Evolutionary conservation across 805 yeast genomes (phyloP), one percentile per base, ranked within the genome.

Genomic region (Wickerhamomyces strasburgensis): DNA sequence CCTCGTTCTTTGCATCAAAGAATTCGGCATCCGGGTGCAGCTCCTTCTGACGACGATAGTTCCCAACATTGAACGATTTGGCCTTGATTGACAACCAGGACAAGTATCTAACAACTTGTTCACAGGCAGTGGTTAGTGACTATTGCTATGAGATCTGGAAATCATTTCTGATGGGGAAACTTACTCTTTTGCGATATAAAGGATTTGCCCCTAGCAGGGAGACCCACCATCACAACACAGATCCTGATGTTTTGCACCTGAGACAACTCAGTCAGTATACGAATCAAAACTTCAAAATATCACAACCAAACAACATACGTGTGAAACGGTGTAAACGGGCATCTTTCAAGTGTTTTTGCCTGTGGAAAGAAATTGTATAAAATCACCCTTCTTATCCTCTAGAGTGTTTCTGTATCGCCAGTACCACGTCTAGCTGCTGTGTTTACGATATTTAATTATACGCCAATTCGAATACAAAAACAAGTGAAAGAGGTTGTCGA

Each of bases 171-270:
- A 8, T 4, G 17, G 13, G 16, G 16, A 18, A 14, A 42, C 61
- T 21, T 42, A 62, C 66, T 83, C 58, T 90, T 93, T 57, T 88
- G 95, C 3, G 98, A 88, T 44, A 93, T 90, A 60, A 88, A 80
- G 3, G 96, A 84, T 60, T 93, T 93, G 3, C 98, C 98, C 39
- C 98, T 73, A 11, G 93, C 90, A 10, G 94, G 94, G 27, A 84
- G 64, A 2, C 95, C 95, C 27, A 84, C 93, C 84, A 86, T 84
- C 14, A 86, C 80, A 28, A 86, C 95, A 65, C 95, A 86, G 19
- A 86, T 78, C 45, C 88, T 72, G 35, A 82, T 71, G 54, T 83
- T 81, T 50, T 79, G 85, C 25, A 78, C 80, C 58, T 65, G 35
- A n/a, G n/a, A n/a, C n/a, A n/a, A n/a, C n/a, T n/a, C n/a, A n/a